Conservation (phyloP, 2,329 filamentous ascomycete species). For the Fusarium foetens region DNA sequence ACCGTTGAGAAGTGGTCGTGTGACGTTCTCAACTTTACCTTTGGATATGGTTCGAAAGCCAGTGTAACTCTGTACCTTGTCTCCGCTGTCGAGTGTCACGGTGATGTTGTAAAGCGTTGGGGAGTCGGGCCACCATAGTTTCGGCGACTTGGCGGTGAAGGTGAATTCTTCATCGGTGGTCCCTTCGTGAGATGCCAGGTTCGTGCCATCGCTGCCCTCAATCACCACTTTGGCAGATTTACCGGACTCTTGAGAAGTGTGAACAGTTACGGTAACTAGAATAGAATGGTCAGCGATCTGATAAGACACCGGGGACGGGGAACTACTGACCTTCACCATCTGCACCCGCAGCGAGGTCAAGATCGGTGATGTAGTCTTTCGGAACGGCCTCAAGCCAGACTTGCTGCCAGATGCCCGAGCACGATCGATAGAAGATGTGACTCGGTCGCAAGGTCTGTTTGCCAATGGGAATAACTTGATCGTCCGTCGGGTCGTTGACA, state of each 20-base stretch:
- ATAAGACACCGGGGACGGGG: fast-evolving
- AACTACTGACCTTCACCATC: conserved; percentile 5
- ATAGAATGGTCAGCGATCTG: not conserved
- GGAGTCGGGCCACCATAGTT: conserved; percentile 72
- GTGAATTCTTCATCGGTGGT: conserved; percentile 61
- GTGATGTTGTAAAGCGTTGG: conserved; percentile 73
- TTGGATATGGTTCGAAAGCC: conserved; percentile 73
- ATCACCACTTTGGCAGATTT: not conserved
- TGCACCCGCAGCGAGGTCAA: conserved; percentile 67
- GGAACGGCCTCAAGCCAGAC: conserved; percentile 77
- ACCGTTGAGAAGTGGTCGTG: conserved; percentile 73
- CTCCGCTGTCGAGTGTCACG: conserved; percentile 58
- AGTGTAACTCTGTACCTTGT: conserved; percentile 71
- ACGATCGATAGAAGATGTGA: conserved; percentile 78
- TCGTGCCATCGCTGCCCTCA: not conserved
- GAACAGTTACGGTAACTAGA: conserved; percentile 8
- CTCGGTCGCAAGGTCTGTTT: conserved; percentile 68
- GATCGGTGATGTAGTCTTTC: conserved; percentile 63
- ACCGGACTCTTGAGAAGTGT: not conserved
- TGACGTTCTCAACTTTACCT: conserved; percentile 66
- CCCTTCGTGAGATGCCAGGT: conserved; percentile 5
- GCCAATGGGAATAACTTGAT: conserved; percentile 70
- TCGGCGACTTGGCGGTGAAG: conserved; percentile 63
- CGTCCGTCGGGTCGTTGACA: conserved; percentile 74
- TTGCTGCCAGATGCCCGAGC: conserved; percentile 78